Base-by-base conservation (phyloP, 2,329 filamentous ascomycete genomes). In the Ceratocystis huliohia region DNA sequence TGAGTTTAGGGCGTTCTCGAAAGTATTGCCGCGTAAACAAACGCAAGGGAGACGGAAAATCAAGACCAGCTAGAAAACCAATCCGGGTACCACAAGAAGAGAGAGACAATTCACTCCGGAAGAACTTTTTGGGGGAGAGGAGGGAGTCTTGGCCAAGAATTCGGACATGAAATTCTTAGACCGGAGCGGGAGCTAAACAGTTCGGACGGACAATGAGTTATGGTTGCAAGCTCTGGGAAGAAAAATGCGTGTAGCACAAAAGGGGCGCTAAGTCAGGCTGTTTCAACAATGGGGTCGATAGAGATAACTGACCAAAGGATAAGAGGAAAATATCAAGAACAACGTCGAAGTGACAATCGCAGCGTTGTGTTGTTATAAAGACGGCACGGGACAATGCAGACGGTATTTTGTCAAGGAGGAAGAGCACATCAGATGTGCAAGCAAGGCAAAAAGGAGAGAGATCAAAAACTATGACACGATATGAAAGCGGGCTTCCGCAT, bases 21-120 rank as follows among this genome's bases (percentile, higher is more conserved):
- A 10, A 33, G 53, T 17, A 17, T 30, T n/a, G 28, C 37, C 25
- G 53, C 53, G 53, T 28, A 57, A 33, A 33, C 53, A 28, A 57
- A n/a, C 10, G 22, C 7, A 33, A 17, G 53, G 17, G 48, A 28
- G 17, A 57, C 13, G 25, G 22, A 17, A 17, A 30, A 28, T 13
- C 28, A 57, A 57, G 20, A 28, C 53, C 17, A 33, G 53, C 22
- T 57, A 5, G 28, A 57, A 33, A 57, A 33, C 53, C 33, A 57
- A 57, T 57, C 28, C 53, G 53, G 53, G 53, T 33, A 57, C 28
- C 28, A 33, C 28, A 28, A 57, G 53, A 57, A 57, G 25, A 57
- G 53, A 57, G 25, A 57, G 53, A 17, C 22, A 15, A 17, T 28
- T 4, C 53, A 33, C 33, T 57, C 53, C 53, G 5, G 22, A 28